Conservation (phyloP, 805 yeast species). For the Blastobotrys parvus region DNA sequence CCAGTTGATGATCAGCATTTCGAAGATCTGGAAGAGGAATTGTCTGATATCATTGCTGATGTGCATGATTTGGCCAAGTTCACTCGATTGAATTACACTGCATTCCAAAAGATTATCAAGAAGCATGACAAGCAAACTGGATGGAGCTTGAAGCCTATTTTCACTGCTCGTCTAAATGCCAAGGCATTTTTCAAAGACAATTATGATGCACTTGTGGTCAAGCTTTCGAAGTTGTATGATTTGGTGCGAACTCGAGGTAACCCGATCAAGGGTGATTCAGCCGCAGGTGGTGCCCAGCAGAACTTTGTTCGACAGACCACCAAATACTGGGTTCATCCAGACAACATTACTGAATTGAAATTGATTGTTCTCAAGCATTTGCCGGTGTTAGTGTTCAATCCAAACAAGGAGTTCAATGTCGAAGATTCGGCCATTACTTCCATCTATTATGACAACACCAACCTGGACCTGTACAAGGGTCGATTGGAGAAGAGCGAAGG, state of each 20-base stretch:
- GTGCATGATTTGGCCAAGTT: conserved; percentile 95
- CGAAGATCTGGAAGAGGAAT: conserved; percentile 64
- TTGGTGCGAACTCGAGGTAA: conserved; percentile 92
- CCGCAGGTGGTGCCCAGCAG: conserved; percentile 98
- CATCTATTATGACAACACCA: conserved; percentile 85
- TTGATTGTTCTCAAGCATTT: conserved; percentile 86
- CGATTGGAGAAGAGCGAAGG: conserved; percentile 95
- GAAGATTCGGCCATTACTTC: conserved; percentile 97
- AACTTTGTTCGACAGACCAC: conserved; percentile 98
- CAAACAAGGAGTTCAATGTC: conserved; percentile 88
- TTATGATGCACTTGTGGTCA: conserved; percentile 81
- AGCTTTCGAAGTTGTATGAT: conserved; percentile 82
- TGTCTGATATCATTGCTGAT: conserved; percentile 87
- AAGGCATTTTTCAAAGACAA: conserved; percentile 96
- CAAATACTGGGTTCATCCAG: conserved; percentile 99
- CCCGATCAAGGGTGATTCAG: conserved; percentile 87
- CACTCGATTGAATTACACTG: conserved; percentile 88
- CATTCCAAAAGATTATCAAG: conserved; percentile 92
- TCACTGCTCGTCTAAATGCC: conserved; percentile 84
- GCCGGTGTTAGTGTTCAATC: conserved; percentile 93
- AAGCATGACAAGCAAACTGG: conserved; percentile 90
- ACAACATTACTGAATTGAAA: conserved; percentile 93
- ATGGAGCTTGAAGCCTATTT: conserved; percentile 78
- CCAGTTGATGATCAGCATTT: conserved; percentile 60
- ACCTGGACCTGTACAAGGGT: conserved; percentile 87